Base-by-base conservation (phyloP, 2,329 filamentous ascomycete species). In the Xylaria sp. region DNA sequence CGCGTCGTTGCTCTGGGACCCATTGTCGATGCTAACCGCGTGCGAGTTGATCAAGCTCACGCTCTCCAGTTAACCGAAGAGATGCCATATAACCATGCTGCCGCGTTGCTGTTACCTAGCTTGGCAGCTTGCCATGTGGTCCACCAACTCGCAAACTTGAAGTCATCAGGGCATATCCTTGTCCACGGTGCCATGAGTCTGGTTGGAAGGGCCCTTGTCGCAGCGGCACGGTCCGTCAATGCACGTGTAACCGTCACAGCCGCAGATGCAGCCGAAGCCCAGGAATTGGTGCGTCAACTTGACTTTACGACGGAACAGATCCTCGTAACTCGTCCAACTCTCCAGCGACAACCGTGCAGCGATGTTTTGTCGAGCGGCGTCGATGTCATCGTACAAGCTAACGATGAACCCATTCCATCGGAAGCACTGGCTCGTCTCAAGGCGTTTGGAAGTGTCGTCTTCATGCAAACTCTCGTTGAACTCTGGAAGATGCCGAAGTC, bases 151-250 rank as follows among this genome's bases (percentile, higher is more conserved):
- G 52, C 49, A 2, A 9, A 18, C 5, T 50, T 61, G 39, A 18
- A 8, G n/a, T 16, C 13, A 23, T 16, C 11, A 51, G 7, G 7
- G 44, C 63, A 23, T 16, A 46, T 46, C 42, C 19, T 65, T 3
- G 52, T 65, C 8, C 61, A 63, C 46, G 63, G 63, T 13, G 60
- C 56, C n/a, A 48, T 59, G 9, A 62, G 19, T 8, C n/a, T 18
- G 7, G 35, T 39, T 37, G 63, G 63, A 6, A 46, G 63, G 2
- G 58, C 57, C 8, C 44, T 35, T 7, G 19, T 64, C 2, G 63
- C 63, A 6, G 19, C 55, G 13, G 63, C 58, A 4, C 50, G 54
- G 42, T 54, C 52, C 5, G 37, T 61, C 23, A 59, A 59, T 4
- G 54, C 54, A 9, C 54, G 48, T 18, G 35, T 64, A 7, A 50